Conservation (phyloP, 1,284 basidiomycete genomes). For the Ganoderma boninense region DNA sequence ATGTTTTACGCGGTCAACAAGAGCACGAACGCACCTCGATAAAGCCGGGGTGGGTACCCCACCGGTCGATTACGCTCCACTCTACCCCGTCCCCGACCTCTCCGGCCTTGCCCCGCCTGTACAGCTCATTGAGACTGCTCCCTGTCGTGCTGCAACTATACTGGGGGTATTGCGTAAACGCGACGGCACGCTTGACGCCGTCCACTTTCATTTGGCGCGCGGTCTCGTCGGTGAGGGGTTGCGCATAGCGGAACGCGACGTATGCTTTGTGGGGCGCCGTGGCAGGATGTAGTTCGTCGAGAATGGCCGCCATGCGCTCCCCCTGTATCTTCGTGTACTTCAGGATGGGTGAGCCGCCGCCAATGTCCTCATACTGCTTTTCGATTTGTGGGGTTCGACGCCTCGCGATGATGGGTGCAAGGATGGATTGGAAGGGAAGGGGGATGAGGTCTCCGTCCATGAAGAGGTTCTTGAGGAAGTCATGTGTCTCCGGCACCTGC, state of each 20-base stretch:
- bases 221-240: constrained; percentile 88
- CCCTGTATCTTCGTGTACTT: constrained; percentile 92
- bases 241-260: constrained; percentile 93
- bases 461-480: constrained; percentile 95
- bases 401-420: constrained; percentile 91
- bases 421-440: constrained; percentile 88
- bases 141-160: constrained; percentile 99
- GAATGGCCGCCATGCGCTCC: constrained; percentile 86
- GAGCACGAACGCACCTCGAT: constrained; percentile 77
- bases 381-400: constrained; percentile 96
- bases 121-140: constrained; percentile 95
- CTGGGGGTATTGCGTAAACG: constrained; percentile 99
- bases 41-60: constrained; percentile 95
- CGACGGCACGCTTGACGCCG: constrained; percentile 92
- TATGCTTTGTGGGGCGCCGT: constrained; percentile 98
- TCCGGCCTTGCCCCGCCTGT: constrained; percentile 65
- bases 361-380: constrained; percentile 94
- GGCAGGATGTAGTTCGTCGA: constrained; percentile 93
- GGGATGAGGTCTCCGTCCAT: constrained; percentile 97
- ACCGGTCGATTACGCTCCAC: constrained; percentile 98
- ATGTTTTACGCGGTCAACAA: not conserved
- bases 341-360: constrained; percentile 98
- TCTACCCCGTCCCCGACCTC: constrained; percentile 72
- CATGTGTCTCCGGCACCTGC: constrained; percentile 86
- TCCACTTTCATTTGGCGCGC: constrained; percentile 89